Conservation (phyloP, 2,329 filamentous ascomycete genomes). For the Monilinia fructigena region DNA sequence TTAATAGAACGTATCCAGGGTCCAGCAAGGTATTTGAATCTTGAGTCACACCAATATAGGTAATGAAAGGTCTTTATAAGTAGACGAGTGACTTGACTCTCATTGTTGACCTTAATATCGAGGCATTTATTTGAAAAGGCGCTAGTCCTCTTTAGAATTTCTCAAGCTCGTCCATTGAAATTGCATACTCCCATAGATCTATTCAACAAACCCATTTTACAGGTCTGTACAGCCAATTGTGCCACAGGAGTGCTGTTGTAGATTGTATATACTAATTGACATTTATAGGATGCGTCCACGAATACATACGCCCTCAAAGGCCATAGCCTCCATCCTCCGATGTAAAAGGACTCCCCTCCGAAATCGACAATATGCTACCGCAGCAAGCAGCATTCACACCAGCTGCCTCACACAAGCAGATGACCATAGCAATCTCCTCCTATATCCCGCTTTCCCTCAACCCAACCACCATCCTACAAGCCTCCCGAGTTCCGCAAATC, state of each 20-base stretch:
- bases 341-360: conserved; percentile 41
- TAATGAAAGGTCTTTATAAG: no score
- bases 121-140: neutral
- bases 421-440: conserved; percentile 42
- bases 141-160: conserved; percentile 33
- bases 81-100: neutral
- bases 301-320: conserved; percentile 39
- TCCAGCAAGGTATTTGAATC: neutral
- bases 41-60: conserved; percentile 16
- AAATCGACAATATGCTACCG: conserved; percentile 50
- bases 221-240: conserved; percentile 26
- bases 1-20: conserved; percentile 6
- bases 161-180: conserved; percentile 24
- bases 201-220: conserved; percentile 18
- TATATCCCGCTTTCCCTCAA: conserved; percentile 51
- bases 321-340: conserved; percentile 38
- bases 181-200: conserved; percentile 6
- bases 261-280: conserved; percentile 5
- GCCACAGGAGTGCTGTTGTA: neutral
- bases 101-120: neutral
- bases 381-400: conserved; percentile 49
- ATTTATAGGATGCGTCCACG: conserved; percentile 52
- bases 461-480: conserved; percentile 85
- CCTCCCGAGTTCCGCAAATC: conserved; percentile 85
- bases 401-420: conserved; percentile 50